Percentiles rank a stretch among this genome's conserved stretches.
Conservation (phyloP, 805 yeast genomes). For the Danielia reshetovae region DNA sequence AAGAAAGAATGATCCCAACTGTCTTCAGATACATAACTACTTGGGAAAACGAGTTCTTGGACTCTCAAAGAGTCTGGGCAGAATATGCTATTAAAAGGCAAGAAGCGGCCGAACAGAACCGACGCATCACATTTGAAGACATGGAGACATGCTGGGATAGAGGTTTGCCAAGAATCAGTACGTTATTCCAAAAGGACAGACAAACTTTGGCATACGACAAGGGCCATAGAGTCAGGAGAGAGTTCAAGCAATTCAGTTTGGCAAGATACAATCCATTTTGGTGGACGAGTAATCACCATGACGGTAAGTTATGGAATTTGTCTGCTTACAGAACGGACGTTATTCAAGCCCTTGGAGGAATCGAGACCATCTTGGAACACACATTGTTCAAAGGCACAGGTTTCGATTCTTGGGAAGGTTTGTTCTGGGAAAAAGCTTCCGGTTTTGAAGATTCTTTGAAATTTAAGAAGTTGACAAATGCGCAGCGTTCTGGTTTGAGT, state of each 20-base stretch:
- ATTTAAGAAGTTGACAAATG: slow-evolving; percentile 91
- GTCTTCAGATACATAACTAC: slow-evolving; percentile 87
- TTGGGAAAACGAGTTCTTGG: slow-evolving; percentile 95
- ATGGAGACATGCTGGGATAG: slow-evolving; percentile 94
- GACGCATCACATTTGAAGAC: slow-evolving; percentile 87
- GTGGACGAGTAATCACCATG: slow-evolving; percentile 95
- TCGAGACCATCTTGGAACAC: slow-evolving; percentile 92
- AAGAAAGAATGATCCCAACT: slow-evolving; percentile 83
- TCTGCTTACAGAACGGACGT: slow-evolving; percentile 93
- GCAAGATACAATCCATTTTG: slow-evolving; percentile 84
- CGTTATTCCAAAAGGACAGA: slow-evolving; percentile 90
- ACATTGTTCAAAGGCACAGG: slow-evolving; percentile 96
- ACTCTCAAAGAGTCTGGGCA: slow-evolving; percentile 96
- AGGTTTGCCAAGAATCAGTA: slow-evolving; percentile 94
- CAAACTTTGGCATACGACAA: slow-evolving; percentile 93
- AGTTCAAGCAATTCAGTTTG: slow-evolving; percentile 69
- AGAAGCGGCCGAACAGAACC: slow-evolving; percentile 80
- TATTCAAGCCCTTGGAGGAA: slow-evolving; percentile 95
- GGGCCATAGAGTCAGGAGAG: slow-evolving; percentile 82
- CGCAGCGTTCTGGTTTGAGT: slow-evolving; percentile 94
- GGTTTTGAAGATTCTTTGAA: slow-evolving; percentile 97
- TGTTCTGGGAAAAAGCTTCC: slow-evolving; percentile 97
- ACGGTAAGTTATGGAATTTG: slow-evolving; percentile 93
- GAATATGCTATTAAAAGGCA: slow-evolving; percentile 88
- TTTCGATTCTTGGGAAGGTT: slow-evolving; percentile 96